These are phyloP conservation scores for Polyporus arcularius DNA, from an alignment of 768 basidiomycete species.

Conservation along the genomic window DNA sequence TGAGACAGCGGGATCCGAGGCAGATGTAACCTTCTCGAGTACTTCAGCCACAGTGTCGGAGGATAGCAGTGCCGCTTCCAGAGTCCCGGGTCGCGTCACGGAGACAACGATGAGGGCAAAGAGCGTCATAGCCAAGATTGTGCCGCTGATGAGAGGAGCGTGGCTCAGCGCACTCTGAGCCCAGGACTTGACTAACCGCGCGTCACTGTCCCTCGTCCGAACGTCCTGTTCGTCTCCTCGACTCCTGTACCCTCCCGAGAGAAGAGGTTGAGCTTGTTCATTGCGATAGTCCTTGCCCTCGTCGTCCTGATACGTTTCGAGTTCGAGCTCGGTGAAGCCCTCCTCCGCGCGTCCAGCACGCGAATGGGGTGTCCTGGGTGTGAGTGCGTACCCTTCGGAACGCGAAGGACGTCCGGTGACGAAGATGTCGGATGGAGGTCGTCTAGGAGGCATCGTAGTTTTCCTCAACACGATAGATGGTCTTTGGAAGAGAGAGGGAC, in stretches of 20 bases:
- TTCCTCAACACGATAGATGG: too few species aligned
- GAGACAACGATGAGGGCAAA: conserved; percentile 51
- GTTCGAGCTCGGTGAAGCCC: conserved; percentile 50
- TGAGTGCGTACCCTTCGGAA: conserved; percentile 32
- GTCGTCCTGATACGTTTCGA: conserved; percentile 37
- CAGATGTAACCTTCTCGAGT: conserved; percentile 5
- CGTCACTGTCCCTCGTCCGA: conserved; percentile 6
- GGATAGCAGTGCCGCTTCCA: conserved; percentile 10
- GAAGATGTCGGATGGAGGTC: conserved; percentile 21
- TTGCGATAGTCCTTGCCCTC: conserved; percentile 33
- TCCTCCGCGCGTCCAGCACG: conserved; percentile 60
- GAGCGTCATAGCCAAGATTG: conserved; percentile 44
- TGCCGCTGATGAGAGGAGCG: conserved; percentile 47
- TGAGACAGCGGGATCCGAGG: neutral
- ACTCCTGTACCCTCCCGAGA: conserved; percentile 46
- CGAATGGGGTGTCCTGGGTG: conserved; percentile 65
- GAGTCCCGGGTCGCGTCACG: conserved; percentile 44
- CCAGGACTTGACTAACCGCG: conserved; percentile 13
- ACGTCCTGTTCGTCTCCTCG: conserved; percentile 42
- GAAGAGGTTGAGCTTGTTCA: conserved; percentile 45
- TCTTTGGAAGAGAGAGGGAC: too few species aligned
- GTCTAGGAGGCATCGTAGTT: conserved; percentile 3
- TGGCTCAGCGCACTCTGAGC: conserved; percentile 8
- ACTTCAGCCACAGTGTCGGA: conserved; percentile 13
- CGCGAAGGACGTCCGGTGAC: conserved; percentile 22